Evolutionary conservation across 495 filamentous ascomycete genomes (phyloP), one percentile per base, ranked within the genome.

Genomic region (Penicillium steckii): DNA sequence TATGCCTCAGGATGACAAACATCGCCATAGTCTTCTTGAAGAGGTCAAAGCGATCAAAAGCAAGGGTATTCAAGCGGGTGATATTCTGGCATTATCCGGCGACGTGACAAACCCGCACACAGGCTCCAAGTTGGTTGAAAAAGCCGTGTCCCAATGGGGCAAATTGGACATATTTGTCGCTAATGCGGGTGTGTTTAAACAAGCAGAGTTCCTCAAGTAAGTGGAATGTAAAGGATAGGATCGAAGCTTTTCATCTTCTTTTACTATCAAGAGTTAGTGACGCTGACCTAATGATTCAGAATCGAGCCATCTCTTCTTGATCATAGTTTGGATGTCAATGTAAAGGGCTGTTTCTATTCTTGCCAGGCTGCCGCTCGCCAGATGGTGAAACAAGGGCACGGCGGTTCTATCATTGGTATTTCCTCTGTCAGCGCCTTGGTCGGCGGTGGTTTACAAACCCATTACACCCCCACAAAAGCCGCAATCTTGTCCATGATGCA

Each of bases 141-240:
- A 71, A 46, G 79, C 84, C 0, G 79, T 86, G 0, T 57, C 71
- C 19, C 56, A 57, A 17, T 92, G 82, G 61, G 67, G 69, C 1
- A 74, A 79, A 2, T 57, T 93, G 0, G 87, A 93, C 66, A 74
- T 92, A 1, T 90, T 89, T 68, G 85, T 94, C 1, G 84, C 81
- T 64, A 94, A 94, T 71, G 89, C 89, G 2, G 89, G 89, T 2
- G 76, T 93, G n/a, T 94, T 87, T 72, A 75, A 86, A 57, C 91
- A 91, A 64, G 82, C 84, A 22, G 83, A 89, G 32, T 88, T 94
- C 57, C 73, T 94, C 10, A 76, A 82, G 74, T 80, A 59, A 56
- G 75, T 74, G 4, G 18, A 37, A 37, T 17, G 13, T 0, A 15
- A 37, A 37, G 15, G 18, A 13, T 15, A 6, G 18, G n/a, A 37